A percentile compares a stretch with the other conserved stretches of the same genome.
Evolutionary conservation across 257 asterid genomes (phyloP).

Genomic region (Solanum lignicaule): DNA sequence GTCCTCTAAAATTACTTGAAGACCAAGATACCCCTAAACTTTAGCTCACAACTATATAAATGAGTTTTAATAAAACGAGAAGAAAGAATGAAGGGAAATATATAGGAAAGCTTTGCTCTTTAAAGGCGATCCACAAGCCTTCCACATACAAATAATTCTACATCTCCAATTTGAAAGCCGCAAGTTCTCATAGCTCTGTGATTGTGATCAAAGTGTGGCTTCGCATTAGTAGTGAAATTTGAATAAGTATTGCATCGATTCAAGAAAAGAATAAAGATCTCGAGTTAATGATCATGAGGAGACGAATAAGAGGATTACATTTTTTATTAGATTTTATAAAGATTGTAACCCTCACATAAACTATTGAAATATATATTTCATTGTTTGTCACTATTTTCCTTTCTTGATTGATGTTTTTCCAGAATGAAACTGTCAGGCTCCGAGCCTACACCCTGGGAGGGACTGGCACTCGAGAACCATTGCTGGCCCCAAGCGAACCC

Average conservation of each 20-base stretch:
- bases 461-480: no score
- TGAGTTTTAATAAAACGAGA: not conserved
- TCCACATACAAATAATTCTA: not conserved
- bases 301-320: not conserved
- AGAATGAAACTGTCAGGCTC: not conserved
- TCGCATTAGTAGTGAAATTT: not conserved
- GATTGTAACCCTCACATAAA: not conserved
- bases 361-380: not conserved
- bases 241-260: not conserved
- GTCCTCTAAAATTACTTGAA: not conserved
- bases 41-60: not conserved
- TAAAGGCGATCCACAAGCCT: not conserved
- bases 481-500: no score
- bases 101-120: not conserved
- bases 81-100: no score
- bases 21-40: no score
- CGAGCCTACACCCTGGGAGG: no score
- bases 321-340: no score
- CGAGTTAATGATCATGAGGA: not conserved
- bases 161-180: not conserved
- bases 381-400: not conserved
- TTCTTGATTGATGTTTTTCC: not conserved
- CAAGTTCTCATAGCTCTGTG: no score
- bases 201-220: not conserved
- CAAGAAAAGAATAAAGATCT: not conserved